These are phyloP conservation scores for Halteria grandinella DNA, from an alignment of 73 alveolate genomes.

Conservation along the genomic window DNA sequence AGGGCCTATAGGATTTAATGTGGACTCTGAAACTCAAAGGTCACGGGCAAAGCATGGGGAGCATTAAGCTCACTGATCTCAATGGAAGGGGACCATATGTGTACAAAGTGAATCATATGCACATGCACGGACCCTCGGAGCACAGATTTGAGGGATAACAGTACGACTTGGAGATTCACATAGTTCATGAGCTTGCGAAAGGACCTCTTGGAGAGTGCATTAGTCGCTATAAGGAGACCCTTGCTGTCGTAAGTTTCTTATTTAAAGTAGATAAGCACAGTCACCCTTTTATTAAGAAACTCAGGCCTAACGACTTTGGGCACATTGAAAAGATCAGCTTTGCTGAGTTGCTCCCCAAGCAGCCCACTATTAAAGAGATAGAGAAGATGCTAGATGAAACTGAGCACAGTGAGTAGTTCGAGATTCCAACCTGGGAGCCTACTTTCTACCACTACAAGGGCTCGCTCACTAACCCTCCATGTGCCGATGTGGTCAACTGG, in stretches of 20 bases:
- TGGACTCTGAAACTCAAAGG: background rate
- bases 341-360: background rate
- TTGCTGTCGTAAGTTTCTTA: conserved; percentile 61
- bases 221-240: conserved; percentile 35
- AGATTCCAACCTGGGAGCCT: too few species aligned
- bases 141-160: conserved; percentile 23
- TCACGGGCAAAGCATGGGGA: conserved; percentile 18
- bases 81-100: conserved; percentile 44
- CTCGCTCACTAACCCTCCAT: conserved; percentile 73
- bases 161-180: conserved; percentile 47
- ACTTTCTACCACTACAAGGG: conserved; percentile 79
- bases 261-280: conserved; percentile 59
- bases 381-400: conserved; percentile 53
- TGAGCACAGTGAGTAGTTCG: conserved; percentile 27
- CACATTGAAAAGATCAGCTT: conserved; percentile 51
- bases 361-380: too few species aligned
- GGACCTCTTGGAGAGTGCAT: conserved; percentile 34
- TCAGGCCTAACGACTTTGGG: conserved; percentile 49
- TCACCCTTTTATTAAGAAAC: conserved; percentile 51
- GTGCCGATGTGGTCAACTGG: conserved; percentile 74
- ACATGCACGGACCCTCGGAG: conserved; percentile 51
- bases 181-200: conserved; percentile 3
- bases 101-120: conserved; percentile 26
- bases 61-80: conserved; percentile 26
- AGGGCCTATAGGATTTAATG: background rate